phyloP scores from a whole-genome alignment of 2,329 filamentous ascomycete genomes.

The Xylaria sp. region DNA sequence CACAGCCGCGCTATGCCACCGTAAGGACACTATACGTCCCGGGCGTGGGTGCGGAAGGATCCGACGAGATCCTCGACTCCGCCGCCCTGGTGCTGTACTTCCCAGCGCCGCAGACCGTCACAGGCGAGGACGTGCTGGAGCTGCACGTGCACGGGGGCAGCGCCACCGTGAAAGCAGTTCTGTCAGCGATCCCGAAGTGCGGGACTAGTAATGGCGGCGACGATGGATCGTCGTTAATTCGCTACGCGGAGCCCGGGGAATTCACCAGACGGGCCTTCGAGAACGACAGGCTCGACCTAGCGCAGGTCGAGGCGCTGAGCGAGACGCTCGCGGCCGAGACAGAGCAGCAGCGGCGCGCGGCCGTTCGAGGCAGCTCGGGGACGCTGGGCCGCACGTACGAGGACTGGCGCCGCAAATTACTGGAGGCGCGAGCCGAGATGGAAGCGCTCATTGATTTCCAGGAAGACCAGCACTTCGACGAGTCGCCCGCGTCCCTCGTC shows the following conservation, averaged over 20 bases:
- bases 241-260: constrained; percentile 93
- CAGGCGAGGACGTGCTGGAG: constrained; percentile 92
- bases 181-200: constrained; percentile 77
- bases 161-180: constrained; percentile 87
- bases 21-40: constrained; percentile 79
- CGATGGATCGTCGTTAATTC: constrained; percentile 59
- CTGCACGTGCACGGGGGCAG: constrained; percentile 93
- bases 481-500: constrained; percentile 79
- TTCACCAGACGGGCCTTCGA: constrained; percentile 94
- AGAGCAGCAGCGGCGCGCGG: constrained; percentile 90
- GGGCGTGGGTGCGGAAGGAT: constrained; percentile 44
- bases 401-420: constrained; percentile 78
- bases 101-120: constrained; percentile 82
- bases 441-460: constrained; percentile 97
- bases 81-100: constrained; percentile 86
- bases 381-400: constrained; percentile 82
- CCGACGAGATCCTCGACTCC: constrained; percentile 76
- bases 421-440: constrained; percentile 87
- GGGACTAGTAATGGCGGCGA: background rate
- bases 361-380: constrained; percentile 80
- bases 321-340: constrained; percentile 77
- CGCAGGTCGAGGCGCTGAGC: constrained; percentile 78
- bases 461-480: constrained; percentile 97
- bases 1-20: constrained; percentile 68
- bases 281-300: constrained; percentile 85